Conservation (phyloP, 2,329 filamentous ascomycete genomes). For the Aspergillus thermomutatus region DNA sequence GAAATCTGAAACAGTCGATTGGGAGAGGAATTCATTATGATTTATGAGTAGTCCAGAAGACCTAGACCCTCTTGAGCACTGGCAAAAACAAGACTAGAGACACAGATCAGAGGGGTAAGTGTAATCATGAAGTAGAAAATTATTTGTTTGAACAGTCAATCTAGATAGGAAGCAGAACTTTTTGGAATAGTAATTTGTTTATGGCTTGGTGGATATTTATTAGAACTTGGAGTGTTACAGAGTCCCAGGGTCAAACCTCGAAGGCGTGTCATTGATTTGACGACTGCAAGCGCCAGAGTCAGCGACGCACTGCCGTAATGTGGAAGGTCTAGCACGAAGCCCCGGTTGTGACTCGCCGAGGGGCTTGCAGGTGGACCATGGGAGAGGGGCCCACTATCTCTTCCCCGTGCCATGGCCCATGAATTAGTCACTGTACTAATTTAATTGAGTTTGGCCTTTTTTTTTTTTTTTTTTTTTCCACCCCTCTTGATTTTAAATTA, state of each 20-base stretch:
- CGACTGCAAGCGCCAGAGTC: constrained; percentile 21
- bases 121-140: not conserved
- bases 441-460: constrained; percentile 3
- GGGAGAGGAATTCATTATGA: not conserved
- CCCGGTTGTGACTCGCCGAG: constrained; percentile 27
- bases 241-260: constrained; percentile 12
- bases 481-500: not conserved
- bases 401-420: constrained; percentile 24
- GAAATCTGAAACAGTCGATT: not conserved
- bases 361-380: constrained; percentile 26
- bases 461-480: constrained; percentile 16
- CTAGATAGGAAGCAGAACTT: no score
- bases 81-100: not conserved
- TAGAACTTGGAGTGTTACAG: not conserved
- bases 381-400: constrained; percentile 16
- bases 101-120: no score
- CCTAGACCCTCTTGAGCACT: not conserved
- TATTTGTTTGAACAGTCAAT: not conserved
- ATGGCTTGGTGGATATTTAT: not conserved
- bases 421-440: not conserved
- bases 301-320: constrained; percentile 16
- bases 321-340: constrained; percentile 23
- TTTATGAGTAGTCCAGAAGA: not conserved
- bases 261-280: constrained; percentile 21
- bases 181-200: not conserved